These are phyloP conservation scores for Oryza meridionalis DNA, from an alignment of 176 grass and related monocot species.

Conservation along the genomic window DNA sequence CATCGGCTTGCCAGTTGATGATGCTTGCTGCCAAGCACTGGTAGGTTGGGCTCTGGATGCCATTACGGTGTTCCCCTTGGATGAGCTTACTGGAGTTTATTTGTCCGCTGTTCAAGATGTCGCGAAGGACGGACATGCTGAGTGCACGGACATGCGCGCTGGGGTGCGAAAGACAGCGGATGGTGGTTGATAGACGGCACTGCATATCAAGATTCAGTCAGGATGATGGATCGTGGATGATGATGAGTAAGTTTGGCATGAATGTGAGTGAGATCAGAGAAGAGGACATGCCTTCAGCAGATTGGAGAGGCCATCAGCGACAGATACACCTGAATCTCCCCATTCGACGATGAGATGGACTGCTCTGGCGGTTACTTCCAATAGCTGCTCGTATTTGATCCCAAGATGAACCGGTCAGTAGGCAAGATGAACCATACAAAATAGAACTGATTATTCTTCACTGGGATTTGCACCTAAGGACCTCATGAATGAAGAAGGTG, in stretches of 20 bases:
- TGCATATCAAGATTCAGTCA: constrained; percentile 55
- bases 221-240: constrained; percentile 25
- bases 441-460: neutral
- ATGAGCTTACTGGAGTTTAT: constrained; percentile 44
- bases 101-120: constrained; percentile 71
- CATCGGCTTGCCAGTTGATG: constrained; percentile 79
- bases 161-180: constrained; percentile 92
- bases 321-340: constrained; percentile 77
- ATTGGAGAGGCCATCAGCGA: constrained; percentile 97
- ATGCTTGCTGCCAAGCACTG: constrained; percentile 53
- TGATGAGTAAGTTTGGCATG: neutral
- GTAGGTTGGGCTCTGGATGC: constrained; percentile 62
- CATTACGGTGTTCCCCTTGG: constrained; percentile 54
- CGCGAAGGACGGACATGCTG: constrained; percentile 84
- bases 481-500: constrained; percentile 4
- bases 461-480: neutral
- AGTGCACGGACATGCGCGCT: constrained; percentile 93
- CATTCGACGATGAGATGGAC: constrained; percentile 90
- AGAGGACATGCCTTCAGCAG: constrained; percentile 69
- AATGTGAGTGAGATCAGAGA: neutral
- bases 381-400: constrained; percentile 55
- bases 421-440: neutral
- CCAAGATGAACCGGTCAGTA: constrained; percentile 14
- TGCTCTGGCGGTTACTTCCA: constrained; percentile 93
- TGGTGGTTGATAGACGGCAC: constrained; percentile 91